Conservation (phyloP, 768 basidiomycete genomes). For the Candolleomyces efflorescens region DNA sequence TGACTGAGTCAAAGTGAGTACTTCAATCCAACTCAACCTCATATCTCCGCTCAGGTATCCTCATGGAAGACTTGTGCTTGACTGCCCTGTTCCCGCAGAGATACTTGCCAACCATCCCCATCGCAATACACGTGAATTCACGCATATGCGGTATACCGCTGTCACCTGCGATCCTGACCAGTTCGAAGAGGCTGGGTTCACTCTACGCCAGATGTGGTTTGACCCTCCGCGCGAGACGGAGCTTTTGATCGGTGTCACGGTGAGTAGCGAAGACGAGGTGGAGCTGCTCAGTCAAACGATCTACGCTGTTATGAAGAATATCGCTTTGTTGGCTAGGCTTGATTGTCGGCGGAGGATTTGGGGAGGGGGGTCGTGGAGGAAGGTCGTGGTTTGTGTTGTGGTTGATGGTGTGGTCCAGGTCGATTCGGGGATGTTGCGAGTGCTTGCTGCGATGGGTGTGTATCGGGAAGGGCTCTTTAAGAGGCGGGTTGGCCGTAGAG, state of each 20-base stretch:
- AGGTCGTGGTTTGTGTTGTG: constrained; percentile 85
- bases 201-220: constrained; percentile 79
- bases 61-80: no score
- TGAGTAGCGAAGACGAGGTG: constrained; percentile 90
- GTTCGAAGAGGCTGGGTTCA: constrained; percentile 79
- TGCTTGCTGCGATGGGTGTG: constrained; percentile 85
- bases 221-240: constrained; percentile 75
- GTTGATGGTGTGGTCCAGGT: constrained; percentile 92
- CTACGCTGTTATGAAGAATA: constrained; percentile 39
- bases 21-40: no score
- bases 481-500: constrained; percentile 84
- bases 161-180: constrained; percentile 92
- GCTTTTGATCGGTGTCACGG: constrained; percentile 90
- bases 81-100: no score
- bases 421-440: constrained; percentile 91
- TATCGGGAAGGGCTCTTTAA: constrained; percentile 97
- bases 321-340: constrained; percentile 65
- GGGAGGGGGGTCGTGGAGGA: constrained; percentile 89
- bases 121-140: constrained; percentile 16
- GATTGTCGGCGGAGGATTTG: constrained; percentile 82
- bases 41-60: no score
- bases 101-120: no score
- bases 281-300: constrained; percentile 81
- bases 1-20: no score
- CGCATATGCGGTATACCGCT: constrained; percentile 93